These are phyloP conservation scores for Apophysomyces trapeziformis DNA, from an alignment of 371 early-diverging fungal genomes.

Conservation along the genomic window DNA sequence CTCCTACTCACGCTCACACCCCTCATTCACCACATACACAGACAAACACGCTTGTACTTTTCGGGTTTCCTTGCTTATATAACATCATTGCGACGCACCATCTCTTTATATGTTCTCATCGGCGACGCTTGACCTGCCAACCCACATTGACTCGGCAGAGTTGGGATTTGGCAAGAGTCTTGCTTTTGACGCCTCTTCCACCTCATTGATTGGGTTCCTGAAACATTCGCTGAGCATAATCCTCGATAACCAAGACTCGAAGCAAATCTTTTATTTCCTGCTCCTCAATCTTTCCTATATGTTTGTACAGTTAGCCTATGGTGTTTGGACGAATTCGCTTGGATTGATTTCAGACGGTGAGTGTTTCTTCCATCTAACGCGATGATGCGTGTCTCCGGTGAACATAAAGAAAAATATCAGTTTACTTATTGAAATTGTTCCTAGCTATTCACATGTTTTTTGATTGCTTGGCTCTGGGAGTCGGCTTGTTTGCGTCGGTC, in stretches of 20 bases:
- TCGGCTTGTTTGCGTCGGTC: constrained; percentile 87
- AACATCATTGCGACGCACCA: constrained; percentile 2
- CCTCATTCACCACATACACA: no score
- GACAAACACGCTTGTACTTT: background rate
- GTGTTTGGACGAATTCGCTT: constrained; percentile 90
- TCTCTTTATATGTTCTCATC: constrained; percentile 39
- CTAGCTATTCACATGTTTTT: constrained; percentile 97
- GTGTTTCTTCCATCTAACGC: background rate
- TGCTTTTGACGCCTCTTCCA: constrained; percentile 39
- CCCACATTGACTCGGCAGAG: constrained; percentile 40
- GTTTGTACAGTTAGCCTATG: constrained; percentile 90
- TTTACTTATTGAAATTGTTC: background rate
- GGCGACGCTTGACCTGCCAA: constrained; percentile 46
- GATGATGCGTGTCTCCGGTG: background rate
- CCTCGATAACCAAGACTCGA: constrained; percentile 72
- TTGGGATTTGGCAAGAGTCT: constrained; percentile 38
- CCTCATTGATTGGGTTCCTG: constrained; percentile 33
- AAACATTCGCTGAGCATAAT: constrained; percentile 61
- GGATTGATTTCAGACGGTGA: constrained; percentile 92
- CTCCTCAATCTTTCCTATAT: constrained; percentile 92
- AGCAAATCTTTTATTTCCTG: constrained; percentile 92
- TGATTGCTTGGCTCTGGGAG: constrained; percentile 90
- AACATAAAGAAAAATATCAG: background rate
- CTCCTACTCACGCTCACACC: no score
- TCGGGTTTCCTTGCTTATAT: no score